Conservation (phyloP, 495 filamentous ascomycete genomes). For the Xylaria bambusicola region DNA sequence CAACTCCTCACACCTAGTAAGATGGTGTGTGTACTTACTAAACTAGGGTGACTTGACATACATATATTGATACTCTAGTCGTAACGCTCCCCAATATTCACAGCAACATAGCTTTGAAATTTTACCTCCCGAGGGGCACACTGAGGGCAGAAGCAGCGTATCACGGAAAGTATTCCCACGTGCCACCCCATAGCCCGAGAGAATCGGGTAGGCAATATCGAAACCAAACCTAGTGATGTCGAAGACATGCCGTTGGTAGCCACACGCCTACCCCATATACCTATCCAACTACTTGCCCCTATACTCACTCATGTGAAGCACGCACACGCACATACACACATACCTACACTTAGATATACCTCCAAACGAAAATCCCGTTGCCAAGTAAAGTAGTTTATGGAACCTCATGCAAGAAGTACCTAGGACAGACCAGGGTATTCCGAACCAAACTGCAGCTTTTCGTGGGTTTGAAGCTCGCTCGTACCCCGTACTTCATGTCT, state of each 20-base stretch:
- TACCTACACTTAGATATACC: background rate
- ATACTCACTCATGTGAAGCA: background rate
- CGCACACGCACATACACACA: background rate
- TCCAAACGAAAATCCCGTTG: conserved; percentile 1
- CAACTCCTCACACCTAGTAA: background rate
- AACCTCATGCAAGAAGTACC: background rate
- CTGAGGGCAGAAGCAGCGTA: conserved; percentile 1
- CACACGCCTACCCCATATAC: conserved; percentile 12
- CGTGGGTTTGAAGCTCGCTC: conserved; percentile 28
- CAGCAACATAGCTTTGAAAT: background rate
- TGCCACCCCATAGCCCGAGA: conserved; percentile 17
- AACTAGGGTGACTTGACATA: background rate
- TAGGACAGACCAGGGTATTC: conserved; percentile 25
- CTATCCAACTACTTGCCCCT: too few relatives aligned
- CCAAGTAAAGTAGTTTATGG: conserved; percentile 4
- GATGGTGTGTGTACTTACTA: background rate
- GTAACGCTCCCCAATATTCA: background rate
- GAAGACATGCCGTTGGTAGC: background rate
- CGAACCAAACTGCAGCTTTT: conserved; percentile 26
- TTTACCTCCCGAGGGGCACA: background rate
- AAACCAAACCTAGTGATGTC: background rate
- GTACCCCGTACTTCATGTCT: conserved; percentile 18
- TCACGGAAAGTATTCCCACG: conserved; percentile 17
- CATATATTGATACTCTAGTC: background rate
- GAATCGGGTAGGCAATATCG: conserved; percentile 9